These are phyloP conservation scores for Yamadazyma atmosphaerica DNA, from an alignment of 1,139 yeast species.

Conservation along the genomic window DNA sequence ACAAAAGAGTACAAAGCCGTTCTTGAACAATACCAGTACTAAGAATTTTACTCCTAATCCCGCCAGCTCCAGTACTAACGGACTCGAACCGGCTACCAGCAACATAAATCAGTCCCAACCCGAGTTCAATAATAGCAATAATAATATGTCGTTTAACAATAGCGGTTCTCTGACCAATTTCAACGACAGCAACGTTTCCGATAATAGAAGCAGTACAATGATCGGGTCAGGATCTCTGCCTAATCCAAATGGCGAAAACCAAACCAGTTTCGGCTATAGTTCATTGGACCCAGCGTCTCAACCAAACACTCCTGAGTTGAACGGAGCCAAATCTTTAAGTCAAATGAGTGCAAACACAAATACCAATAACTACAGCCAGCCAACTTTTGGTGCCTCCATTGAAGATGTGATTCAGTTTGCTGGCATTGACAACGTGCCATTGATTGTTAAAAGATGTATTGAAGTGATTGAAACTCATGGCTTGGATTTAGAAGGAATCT, in stretches of 20 bases:
- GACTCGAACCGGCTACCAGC: not conserved
- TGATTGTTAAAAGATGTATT: constrained; percentile 87
- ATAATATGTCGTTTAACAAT: constrained; percentile 2
- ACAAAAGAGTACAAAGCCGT: constrained; percentile 34
- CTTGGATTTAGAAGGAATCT: constrained; percentile 81
- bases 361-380: constrained; percentile 38
- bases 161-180: constrained; percentile 1
- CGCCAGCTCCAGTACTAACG: no score
- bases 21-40: constrained; percentile 28
- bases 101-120: constrained; percentile 9
- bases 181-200: not conserved
- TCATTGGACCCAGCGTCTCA: constrained; percentile 43
- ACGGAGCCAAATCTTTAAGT: constrained; percentile 44
- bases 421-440: constrained; percentile 84
- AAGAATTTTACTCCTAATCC: not conserved
- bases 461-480: constrained; percentile 85
- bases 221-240: constrained; percentile 6
- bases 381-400: constrained; percentile 79
- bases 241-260: constrained; percentile 9
- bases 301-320: constrained; percentile 26
- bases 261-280: constrained; percentile 18
- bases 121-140: constrained; percentile 4
- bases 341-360: constrained; percentile 27
- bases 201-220: constrained; percentile 2
- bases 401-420: constrained; percentile 77